Evolutionary conservation across 2,329 filamentous ascomycete genomes (phyloP), one percentile per base, ranked within the genome.

Genomic region (Colletotrichum sp.): DNA sequence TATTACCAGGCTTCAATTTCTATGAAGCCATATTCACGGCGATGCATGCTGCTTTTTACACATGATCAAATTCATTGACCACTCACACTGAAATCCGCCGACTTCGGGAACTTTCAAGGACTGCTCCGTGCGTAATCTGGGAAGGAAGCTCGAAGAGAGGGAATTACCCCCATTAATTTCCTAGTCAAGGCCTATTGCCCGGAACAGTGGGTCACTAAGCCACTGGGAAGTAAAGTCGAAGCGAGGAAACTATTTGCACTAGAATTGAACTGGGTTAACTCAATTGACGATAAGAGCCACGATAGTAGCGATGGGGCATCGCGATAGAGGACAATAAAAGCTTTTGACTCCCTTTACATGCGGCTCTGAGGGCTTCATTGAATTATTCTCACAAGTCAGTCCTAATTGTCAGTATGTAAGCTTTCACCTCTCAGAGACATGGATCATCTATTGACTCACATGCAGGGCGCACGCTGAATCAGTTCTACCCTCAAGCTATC

Each of bases 61-160:
- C 11, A 52, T 52, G 44, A n/a, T n/a, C n/a, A n/a, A n/a, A n/a
- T n/a, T n/a, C n/a, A n/a, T n/a, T n/a, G n/a, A n/a, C n/a, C n/a
- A n/a, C n/a, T n/a, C n/a, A n/a, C n/a, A n/a, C n/a, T n/a, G n/a
- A n/a, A n/a, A n/a, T n/a, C 44, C 44, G 65, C 64, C 39, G 64
- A 66, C 64, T 15, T 52, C 39, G 64, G 65, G 27, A 36, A 57
- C 30, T 36, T 55, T 25, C 9, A 27, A 52, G 11, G 44, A 52
- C n/a, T 52, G n/a, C 44, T 22, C 44, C 44, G 44, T 28, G 27
- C 22, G 25, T 22, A 19, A 7, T n/a, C 69, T 69, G 44, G 73
- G 69, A 60, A 65, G 64, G 73, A 68, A 75, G 28, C 11, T 73
- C 65, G 65, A 72, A 68, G 57, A 73, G 71, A 68, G 64, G 4